Base-by-base conservation (phyloP, 305 asterid species). In the Solanum hybrid region DNA sequence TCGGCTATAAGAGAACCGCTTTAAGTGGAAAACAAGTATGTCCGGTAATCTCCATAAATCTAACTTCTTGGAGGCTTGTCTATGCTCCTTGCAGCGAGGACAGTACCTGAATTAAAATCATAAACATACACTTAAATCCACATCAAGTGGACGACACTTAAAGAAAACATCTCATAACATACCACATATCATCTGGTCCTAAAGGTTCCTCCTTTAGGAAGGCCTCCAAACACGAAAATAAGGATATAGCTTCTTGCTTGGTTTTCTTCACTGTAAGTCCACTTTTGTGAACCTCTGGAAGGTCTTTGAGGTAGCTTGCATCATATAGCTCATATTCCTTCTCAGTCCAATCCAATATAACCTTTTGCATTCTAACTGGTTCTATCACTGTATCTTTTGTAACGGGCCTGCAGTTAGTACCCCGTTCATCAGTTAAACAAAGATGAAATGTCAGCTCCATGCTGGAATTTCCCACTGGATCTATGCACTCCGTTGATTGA, bases 101-200 rank as follows among this genome's bases (percentile, higher is more conserved):
- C 99, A 97, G 91, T 96, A 97, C 99, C 99, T 97, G 93, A 91
- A 89, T 86, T 79, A 82, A 87, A 81, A 89, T 39, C 89, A 84
- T 51, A 84, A 51, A 13, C 22, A 88, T 57, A 79, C 85, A 73
- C 7, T 79, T 75, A 39, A 36, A 61, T 33, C 70, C 26, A 89
- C 86, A 39, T 27, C 27, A 87, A 68, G 45, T 26, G 72, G 70
- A 83, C 12, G 78, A 88, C 68, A 26, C 68, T 41, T 31, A 8
- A 9, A 33, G 24, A 1, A 17, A 29, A 65, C 82, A 73, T 33
- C 17, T 32, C 45, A 83, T 76, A 10, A 77, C 86, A 36, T 94
- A 97, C 99, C 99, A 97, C 99, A 97, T 97, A 92, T 97, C 99
- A 91, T 97, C 99, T 70, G 98, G 99, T 78, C 99, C 99, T 57